Conservation (phyloP, 2,329 filamentous ascomycete genomes). For the Fusarium falciforme region DNA sequence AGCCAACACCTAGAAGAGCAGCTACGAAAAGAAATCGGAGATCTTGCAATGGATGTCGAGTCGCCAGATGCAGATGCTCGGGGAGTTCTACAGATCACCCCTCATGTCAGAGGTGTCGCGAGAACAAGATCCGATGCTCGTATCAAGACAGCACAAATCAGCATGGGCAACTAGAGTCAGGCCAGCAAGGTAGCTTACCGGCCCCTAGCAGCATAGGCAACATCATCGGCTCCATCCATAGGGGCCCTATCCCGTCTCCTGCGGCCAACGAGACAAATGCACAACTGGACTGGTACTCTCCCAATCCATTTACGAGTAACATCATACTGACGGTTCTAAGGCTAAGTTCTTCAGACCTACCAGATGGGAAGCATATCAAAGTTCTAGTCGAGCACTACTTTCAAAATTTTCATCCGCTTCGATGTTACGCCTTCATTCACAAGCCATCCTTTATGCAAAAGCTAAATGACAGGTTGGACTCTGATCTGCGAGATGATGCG, state of each 20-base stretch:
- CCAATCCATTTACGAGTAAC: no score
- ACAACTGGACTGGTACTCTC: not conserved
- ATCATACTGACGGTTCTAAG: constrained; percentile 5
- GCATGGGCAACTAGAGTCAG: not conserved
- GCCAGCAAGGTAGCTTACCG: not conserved
- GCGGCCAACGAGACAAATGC: not conserved
- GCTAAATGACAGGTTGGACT: constrained; percentile 26
- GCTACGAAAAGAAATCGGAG: not conserved
- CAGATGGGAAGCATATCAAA: constrained; percentile 17
- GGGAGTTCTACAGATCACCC: not conserved
- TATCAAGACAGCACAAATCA: not conserved
- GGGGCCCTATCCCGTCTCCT: not conserved
- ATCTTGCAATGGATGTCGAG: constrained; percentile 6
- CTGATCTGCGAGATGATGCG: constrained; percentile 27
- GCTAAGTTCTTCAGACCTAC: constrained; percentile 11
- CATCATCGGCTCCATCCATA: not conserved
- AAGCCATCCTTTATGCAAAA: constrained; percentile 39
- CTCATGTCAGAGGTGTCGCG: constrained; percentile 6
- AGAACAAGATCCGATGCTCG: constrained; percentile 5
- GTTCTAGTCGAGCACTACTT: constrained; percentile 36
- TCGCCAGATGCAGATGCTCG: constrained; percentile 4
- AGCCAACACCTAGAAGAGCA: not conserved
- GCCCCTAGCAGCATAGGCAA: not conserved
- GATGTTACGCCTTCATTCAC: constrained; percentile 42
- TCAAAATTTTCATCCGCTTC: constrained; percentile 40